These are phyloP conservation scores for Blastocystis sp. DNA, from an alignment of 352 stramenopile genomes.

Conservation along the genomic window DNA sequence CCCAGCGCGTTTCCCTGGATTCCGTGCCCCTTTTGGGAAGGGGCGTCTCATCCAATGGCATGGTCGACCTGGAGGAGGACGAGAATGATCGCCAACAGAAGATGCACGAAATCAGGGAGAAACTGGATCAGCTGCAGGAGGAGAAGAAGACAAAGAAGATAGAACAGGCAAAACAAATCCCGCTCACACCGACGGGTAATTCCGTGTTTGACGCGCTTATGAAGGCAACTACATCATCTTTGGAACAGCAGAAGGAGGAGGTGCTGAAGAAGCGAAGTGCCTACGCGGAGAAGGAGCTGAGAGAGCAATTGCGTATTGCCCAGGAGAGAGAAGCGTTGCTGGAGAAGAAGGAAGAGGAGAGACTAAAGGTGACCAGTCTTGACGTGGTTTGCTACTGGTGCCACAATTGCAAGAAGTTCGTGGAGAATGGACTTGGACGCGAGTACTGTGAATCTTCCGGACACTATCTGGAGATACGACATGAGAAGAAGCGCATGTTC, in stretches of 20 bases:
- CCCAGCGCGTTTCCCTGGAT: not conserved
- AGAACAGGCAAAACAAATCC: too few species aligned
- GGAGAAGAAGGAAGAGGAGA: constrained; percentile 28
- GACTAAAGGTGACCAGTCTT: constrained; percentile 39
- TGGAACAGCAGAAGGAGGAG: constrained; percentile 3
- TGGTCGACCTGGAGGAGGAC: constrained; percentile 19
- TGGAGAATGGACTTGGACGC: constrained; percentile 15
- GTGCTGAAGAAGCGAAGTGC: constrained; percentile 12
- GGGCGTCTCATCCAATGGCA: not conserved
- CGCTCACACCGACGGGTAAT: constrained; percentile 7
- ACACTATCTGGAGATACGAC: constrained; percentile 20
- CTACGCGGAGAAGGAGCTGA: constrained; percentile 47
- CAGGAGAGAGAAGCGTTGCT: constrained; percentile 10
- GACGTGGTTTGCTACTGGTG: constrained; percentile 51
- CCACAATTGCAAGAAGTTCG: constrained; percentile 23
- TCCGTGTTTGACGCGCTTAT: constrained; percentile 27
- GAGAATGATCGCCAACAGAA: constrained; percentile 20
- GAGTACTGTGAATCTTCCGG: constrained; percentile 25
- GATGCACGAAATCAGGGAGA: not conserved
- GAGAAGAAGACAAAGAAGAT: too few species aligned
- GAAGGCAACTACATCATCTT: not conserved
- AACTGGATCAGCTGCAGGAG: not conserved
- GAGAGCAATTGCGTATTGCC: not conserved
- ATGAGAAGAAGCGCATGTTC: constrained; percentile 46
- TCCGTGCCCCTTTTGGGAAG: not conserved